phyloP scores from a whole-genome alignment of 1,284 basidiomycete genomes.

The Hortiboletus rubellus region DNA sequence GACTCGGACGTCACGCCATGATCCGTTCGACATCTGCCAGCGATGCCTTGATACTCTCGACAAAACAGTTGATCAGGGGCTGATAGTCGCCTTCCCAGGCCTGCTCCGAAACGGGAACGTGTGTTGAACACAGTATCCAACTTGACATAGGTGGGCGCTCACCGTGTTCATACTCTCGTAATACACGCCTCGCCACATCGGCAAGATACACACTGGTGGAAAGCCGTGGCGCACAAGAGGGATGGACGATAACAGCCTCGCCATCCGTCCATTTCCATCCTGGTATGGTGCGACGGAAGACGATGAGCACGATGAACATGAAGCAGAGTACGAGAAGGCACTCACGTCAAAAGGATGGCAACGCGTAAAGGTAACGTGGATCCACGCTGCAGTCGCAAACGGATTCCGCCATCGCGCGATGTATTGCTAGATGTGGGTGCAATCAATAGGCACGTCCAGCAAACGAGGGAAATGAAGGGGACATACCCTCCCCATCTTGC shows the following conservation, averaged over 20 bases:
- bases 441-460: not conserved
- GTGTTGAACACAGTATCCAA: not conserved
- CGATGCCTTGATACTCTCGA: constrained; percentile 27
- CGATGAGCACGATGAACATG: not conserved
- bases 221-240: constrained; percentile 41
- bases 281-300: constrained; percentile 9
- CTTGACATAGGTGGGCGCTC: constrained; percentile 4
- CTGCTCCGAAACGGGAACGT: constrained; percentile 3
- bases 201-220: constrained; percentile 41
- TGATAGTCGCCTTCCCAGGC: constrained; percentile 36
- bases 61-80: constrained; percentile 33
- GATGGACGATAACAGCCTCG: constrained; percentile 42
- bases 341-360: constrained; percentile 48
- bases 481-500: constrained; percentile 41
- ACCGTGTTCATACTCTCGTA: constrained; percentile 40
- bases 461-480: not conserved
- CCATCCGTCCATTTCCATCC: constrained; percentile 46
- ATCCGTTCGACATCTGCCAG: constrained; percentile 32
- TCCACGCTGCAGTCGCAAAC: constrained; percentile 46
- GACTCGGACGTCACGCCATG: constrained; percentile 23
- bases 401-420: constrained; percentile 42
- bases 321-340: not conserved
- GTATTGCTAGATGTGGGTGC: constrained; percentile 30
- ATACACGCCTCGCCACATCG: constrained; percentile 33
- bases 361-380: constrained; percentile 43